Conservation (phyloP, 345 rosid genomes). For the Gynandropsis gynandra region DNA sequence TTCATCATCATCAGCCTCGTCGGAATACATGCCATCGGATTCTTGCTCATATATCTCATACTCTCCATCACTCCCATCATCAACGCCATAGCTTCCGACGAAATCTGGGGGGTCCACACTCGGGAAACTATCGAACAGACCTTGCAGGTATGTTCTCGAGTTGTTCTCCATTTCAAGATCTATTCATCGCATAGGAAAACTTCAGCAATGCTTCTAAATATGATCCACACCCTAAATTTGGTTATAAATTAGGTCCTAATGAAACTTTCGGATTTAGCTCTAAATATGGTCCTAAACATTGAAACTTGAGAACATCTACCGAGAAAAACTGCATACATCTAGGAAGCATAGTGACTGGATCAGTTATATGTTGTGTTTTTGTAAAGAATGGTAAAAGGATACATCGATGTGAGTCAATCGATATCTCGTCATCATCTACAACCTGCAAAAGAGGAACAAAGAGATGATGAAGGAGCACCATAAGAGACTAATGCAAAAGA, state of each 20-base stretch:
- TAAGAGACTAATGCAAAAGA: background rate
- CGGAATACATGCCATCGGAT: conserved; percentile 42
- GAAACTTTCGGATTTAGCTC: too few species aligned
- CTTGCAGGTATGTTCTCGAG: conserved; percentile 77
- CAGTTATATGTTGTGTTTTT: too few species aligned
- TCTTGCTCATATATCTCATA: conserved; percentile 80
- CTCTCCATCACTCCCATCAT: conserved; percentile 58
- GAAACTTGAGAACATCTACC: background rate
- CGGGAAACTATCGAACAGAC: conserved; percentile 80
- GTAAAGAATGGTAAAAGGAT: conserved; percentile 36
- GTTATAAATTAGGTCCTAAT: too few species aligned
- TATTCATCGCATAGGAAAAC: conserved; percentile 42
- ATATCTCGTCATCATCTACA: conserved; percentile 47
- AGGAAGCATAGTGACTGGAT: too few species aligned
- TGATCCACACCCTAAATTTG: too few species aligned
- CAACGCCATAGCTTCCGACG: conserved; percentile 38
- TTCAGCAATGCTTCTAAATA: too few species aligned
- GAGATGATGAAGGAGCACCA: conserved; percentile 1
- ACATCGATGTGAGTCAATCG: conserved; percentile 46
- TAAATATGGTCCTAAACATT: too few species aligned
- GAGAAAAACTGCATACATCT: too few species aligned
- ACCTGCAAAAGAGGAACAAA: conserved; percentile 35
- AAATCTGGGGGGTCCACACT: conserved; percentile 30
- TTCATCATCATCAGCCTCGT: conserved; percentile 18
- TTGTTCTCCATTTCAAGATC: conserved; percentile 58